These are phyloP conservation scores for Colletotrichum salicis DNA, from an alignment of 2,329 filamentous ascomycete genomes.

Conservation along the genomic window DNA sequence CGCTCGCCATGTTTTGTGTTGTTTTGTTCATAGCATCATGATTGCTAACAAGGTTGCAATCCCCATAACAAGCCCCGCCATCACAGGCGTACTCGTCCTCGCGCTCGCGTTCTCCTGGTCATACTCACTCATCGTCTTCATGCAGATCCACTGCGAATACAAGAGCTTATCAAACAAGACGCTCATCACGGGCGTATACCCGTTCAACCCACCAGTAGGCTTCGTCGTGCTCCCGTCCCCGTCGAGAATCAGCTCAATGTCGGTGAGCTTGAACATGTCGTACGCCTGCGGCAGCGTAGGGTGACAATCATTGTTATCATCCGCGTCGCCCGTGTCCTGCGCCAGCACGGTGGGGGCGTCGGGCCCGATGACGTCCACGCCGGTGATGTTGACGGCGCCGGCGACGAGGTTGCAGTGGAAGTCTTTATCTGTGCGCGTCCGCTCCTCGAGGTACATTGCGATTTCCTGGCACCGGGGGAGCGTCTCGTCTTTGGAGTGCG, in stretches of 20 bases:
- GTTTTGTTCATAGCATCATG: conserved; percentile 15
- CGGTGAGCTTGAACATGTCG: conserved; percentile 28
- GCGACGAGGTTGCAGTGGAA: conserved; percentile 35
- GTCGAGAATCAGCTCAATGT: conserved; percentile 31
- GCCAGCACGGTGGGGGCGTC: conserved; percentile 20
- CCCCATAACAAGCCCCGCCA: conserved; percentile 5
- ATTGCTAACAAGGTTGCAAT: conserved; percentile 9
- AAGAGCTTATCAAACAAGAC: conserved; percentile 30
- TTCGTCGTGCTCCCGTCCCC: conserved; percentile 3
- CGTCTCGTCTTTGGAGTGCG: conserved; percentile 12
- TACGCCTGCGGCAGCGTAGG: conserved; percentile 26
- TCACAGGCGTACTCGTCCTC: background rate
- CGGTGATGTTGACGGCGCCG: conserved; percentile 32
- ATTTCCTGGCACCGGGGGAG: conserved; percentile 29
- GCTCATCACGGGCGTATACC: conserved; percentile 34
- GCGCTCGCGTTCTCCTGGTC: conserved; percentile 10
- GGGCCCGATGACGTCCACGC: conserved; percentile 28
- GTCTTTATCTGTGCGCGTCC: conserved; percentile 27
- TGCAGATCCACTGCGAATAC: conserved; percentile 35
- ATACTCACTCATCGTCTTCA: conserved; percentile 35
- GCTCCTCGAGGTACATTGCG: conserved; percentile 33
- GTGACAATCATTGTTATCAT: conserved; percentile 14
- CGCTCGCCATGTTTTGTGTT: background rate
- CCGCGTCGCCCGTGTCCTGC: background rate
- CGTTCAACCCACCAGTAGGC: conserved; percentile 29